phyloP scores from a whole-genome alignment of 2,329 filamentous ascomycete genomes.

The Aureobasidium mangrovei region DNA sequence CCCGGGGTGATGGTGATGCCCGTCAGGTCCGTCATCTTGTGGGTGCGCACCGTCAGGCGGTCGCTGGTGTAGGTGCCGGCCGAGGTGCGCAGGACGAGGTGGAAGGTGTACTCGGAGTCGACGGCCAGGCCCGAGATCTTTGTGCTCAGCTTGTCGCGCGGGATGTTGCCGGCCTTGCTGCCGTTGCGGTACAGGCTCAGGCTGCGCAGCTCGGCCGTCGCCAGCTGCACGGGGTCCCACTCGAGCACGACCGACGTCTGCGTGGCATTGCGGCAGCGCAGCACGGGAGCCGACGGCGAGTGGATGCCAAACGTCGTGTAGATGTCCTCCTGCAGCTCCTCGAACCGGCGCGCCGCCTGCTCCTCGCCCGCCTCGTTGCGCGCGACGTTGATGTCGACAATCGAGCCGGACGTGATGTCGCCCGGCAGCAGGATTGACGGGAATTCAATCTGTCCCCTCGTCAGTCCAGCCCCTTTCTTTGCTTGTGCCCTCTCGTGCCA shows the following conservation, averaged over 20 bases:
- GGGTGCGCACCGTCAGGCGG: constrained; percentile 76
- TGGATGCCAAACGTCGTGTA: constrained; percentile 74
- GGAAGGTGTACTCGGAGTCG: constrained; percentile 92
- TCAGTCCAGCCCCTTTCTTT: constrained; percentile 11
- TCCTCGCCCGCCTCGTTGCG: constrained; percentile 76
- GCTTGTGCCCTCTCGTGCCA: background rate
- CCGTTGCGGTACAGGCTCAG: constrained; percentile 91
- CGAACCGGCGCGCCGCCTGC: constrained; percentile 66
- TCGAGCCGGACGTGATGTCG: constrained; percentile 90
- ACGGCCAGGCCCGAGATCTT: constrained; percentile 96
- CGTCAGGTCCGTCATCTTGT: constrained; percentile 97
- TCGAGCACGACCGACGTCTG: constrained; percentile 98
- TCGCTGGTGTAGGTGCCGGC: constrained; percentile 82
- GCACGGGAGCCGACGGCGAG: constrained; percentile 65
- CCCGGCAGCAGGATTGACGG: constrained; percentile 92
- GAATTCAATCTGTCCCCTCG: constrained; percentile 73
- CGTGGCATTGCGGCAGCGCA: constrained; percentile 92
- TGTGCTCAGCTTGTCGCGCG: constrained; percentile 82
- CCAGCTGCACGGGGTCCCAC: constrained; percentile 91
- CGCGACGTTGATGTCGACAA: constrained; percentile 92
- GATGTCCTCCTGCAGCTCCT: constrained; percentile 80
- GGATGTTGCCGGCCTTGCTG: constrained; percentile 92
- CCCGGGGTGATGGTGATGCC: constrained; percentile 93
- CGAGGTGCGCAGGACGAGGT: constrained; percentile 80
- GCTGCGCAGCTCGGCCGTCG: constrained; percentile 82